Percentiles rank a stretch among this genome's conserved stretches.
Conservation (phyloP, 768 basidiomycete genomes). For the Auricularia sp. region DNA sequence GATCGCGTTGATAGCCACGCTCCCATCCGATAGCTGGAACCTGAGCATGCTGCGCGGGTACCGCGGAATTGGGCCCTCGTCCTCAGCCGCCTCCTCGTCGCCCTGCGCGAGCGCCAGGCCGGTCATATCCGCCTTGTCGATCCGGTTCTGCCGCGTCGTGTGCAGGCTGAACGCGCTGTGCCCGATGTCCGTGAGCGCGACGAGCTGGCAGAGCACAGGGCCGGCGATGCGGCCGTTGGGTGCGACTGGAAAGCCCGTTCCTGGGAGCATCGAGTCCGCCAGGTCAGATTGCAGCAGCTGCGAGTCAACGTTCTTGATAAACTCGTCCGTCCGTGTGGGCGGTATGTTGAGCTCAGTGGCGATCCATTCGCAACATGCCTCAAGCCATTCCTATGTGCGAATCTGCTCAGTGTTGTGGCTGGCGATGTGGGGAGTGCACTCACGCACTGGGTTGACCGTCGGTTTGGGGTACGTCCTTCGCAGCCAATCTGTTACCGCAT, state of each 20-base stretch:
- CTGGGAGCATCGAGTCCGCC: constrained; percentile 55
- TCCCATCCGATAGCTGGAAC: constrained; percentile 73
- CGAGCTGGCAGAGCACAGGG: constrained; percentile 67
- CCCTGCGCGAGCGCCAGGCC: constrained; percentile 40
- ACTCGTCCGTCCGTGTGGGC: constrained; percentile 39
- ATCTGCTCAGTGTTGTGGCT: neutral
- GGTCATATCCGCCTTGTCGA: constrained; percentile 53
- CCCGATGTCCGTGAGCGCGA: constrained; percentile 73
- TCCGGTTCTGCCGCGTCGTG: constrained; percentile 53
- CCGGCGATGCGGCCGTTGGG: constrained; percentile 30
- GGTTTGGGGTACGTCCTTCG: neutral
- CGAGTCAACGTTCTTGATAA: constrained; percentile 44
- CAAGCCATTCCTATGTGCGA: neutral
- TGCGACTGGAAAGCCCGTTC: constrained; percentile 51
- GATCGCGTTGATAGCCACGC: constrained; percentile 55
- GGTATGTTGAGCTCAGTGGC: constrained; percentile 28
- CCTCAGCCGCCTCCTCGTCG: constrained; percentile 43
- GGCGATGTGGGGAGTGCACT: neutral
- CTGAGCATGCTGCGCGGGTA: constrained; percentile 76
- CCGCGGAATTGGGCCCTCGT: constrained; percentile 67
- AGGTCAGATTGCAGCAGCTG: constrained; percentile 71
- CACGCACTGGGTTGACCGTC: neutral
- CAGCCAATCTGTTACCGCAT: neutral
- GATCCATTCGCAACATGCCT: constrained; percentile 9
- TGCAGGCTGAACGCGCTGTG: constrained; percentile 73